phyloP scores from a whole-genome alignment of 768 basidiomycete species.

The Psilocybe cubensis region DNA sequence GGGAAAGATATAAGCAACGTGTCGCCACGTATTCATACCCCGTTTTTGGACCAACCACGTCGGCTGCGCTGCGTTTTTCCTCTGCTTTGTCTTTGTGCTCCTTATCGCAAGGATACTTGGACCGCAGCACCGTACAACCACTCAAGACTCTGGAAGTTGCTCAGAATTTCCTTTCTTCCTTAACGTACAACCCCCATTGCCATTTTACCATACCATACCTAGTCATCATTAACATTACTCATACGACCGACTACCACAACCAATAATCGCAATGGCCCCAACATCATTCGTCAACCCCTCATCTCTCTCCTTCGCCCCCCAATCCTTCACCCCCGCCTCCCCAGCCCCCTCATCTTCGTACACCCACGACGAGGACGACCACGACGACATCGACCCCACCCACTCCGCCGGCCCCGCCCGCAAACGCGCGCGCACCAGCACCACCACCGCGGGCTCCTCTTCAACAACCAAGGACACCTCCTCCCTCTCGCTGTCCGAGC shows the following conservation, averaged over 20 bases:
- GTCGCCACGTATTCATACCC: slow-evolving; percentile 17
- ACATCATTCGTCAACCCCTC: slow-evolving; percentile 14
- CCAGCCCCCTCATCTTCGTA: slow-evolving; percentile 17
- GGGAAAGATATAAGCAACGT: slow-evolving; percentile 13
- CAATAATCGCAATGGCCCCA: slow-evolving; percentile 1
- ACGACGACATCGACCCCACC: slow-evolving; percentile 17
- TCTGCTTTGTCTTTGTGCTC: slow-evolving; percentile 8
- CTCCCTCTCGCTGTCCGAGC: slow-evolving; percentile 56
- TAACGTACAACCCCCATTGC: neutral
- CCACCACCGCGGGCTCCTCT: slow-evolving; percentile 26
- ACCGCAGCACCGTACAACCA: slow-evolving; percentile 6
- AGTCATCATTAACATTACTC: too few species aligned
- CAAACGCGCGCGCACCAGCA: slow-evolving; percentile 67
- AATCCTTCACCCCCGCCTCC: slow-evolving; percentile 8
- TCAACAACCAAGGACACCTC: slow-evolving; percentile 13
- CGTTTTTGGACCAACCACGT: slow-evolving; percentile 18
- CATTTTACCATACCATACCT: neutral
- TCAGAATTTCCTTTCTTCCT: neutral
- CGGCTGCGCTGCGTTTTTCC: slow-evolving; percentile 18
- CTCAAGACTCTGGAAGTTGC: neutral
- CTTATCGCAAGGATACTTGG: slow-evolving; percentile 10
- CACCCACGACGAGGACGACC: slow-evolving; percentile 19
- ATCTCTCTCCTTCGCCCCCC: slow-evolving; percentile 7
- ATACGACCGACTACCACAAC: too few species aligned
- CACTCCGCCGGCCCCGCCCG: slow-evolving; percentile 56